phyloP scores from a whole-genome alignment of 2,329 filamentous ascomycete genomes.

The Domatiomyces catenatus region DNA sequence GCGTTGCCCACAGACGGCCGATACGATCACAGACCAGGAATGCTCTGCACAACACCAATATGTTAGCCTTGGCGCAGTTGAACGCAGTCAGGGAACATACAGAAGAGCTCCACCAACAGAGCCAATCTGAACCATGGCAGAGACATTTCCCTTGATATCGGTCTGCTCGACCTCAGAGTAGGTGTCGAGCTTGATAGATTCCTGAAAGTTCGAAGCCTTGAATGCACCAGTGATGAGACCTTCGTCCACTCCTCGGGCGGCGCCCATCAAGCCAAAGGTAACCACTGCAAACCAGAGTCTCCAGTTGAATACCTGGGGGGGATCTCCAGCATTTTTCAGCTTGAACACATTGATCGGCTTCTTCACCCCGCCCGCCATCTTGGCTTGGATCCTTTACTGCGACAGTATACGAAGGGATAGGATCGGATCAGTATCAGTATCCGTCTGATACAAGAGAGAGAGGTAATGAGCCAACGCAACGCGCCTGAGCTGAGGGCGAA shows the following conservation, averaged over 20 bases:
- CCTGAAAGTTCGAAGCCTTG: conserved; percentile 17
- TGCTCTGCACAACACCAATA: conserved; percentile 11
- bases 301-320: conserved; percentile 22
- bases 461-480: background rate
- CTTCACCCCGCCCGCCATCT: conserved; percentile 18
- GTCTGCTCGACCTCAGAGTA: conserved; percentile 18
- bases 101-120: conserved; percentile 24
- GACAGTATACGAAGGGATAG: background rate
- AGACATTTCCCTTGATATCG: conserved; percentile 24
- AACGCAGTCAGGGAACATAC: background rate
- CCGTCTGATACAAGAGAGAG: background rate
- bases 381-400: background rate
- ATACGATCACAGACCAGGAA: conserved; percentile 19
- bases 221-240: conserved; percentile 19
- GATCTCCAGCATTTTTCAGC: conserved; percentile 19
- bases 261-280: conserved; percentile 18
- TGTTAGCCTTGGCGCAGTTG: conserved; percentile 5
- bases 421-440: no score
- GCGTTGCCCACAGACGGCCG: conserved; percentile 18
- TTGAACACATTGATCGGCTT: conserved; percentile 28
- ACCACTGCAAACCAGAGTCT: conserved; percentile 18
- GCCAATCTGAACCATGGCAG: conserved; percentile 27
- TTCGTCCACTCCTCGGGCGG: conserved; percentile 15
- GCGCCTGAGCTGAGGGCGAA: background rate
- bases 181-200: conserved; percentile 9